These are phyloP conservation scores for Carex arenaria DNA, from an alignment of 202 grass and related monocot genomes.

Conservation along the genomic window DNA sequence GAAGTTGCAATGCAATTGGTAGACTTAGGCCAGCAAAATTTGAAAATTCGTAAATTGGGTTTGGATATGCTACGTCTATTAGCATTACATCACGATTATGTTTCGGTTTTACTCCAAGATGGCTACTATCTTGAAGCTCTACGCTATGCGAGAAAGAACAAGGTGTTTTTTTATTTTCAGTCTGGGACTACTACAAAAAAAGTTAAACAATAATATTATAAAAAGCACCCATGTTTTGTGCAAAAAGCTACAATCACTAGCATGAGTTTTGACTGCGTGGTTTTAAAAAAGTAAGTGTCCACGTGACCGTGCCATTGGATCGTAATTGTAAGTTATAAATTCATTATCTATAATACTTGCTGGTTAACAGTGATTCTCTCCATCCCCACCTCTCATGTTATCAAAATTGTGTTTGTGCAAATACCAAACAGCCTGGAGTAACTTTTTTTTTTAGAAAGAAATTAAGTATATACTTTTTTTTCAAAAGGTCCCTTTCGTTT, in stretches of 20 bases:
- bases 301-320: not conserved
- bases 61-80: slow-evolving; percentile 83
- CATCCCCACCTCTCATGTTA: not conserved
- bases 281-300: not conserved
- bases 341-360: not conserved
- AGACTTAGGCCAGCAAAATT: slow-evolving; percentile 53
- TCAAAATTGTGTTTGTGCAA: not conserved
- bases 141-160: slow-evolving; percentile 81
- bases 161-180: slow-evolving; percentile 38
- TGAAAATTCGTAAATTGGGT: slow-evolving; percentile 56
- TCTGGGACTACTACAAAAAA: not conserved
- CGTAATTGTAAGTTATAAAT: not conserved
- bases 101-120: slow-evolving; percentile 60
- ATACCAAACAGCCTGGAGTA: not conserved
- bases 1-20: slow-evolving; percentile 82
- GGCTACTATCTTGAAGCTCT: slow-evolving; percentile 83
- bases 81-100: slow-evolving; percentile 78
- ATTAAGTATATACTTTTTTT: not conserved
- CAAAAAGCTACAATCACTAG: not conserved
- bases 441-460: not conserved
- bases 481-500: not conserved
- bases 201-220: not conserved
- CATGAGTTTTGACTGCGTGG: not conserved
- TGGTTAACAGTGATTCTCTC: not conserved
- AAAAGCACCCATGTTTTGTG: not conserved